Conservation (phyloP, 345 rosid species). For the Orychophragmus violaceus region DNA sequence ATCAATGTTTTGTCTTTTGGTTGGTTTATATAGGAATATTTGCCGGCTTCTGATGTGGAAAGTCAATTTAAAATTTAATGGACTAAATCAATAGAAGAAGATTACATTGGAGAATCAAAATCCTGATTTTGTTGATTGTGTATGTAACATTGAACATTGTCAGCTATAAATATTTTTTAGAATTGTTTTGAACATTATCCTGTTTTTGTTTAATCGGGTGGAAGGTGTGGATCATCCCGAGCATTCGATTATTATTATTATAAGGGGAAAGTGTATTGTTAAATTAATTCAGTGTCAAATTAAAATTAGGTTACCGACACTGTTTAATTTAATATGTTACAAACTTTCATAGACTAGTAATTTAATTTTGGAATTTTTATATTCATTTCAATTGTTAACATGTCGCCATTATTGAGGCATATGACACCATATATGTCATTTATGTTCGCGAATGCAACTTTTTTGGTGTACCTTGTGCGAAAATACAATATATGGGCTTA, state of each 20-base stretch:
- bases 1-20: slow-evolving; percentile 6
- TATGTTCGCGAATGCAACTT: no score
- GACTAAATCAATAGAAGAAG: background rate
- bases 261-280: background rate
- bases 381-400: background rate
- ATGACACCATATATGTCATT: no score
- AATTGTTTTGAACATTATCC: background rate
- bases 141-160: slow-evolving; percentile 9
- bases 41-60: slow-evolving; percentile 22
- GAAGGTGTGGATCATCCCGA: slow-evolving; percentile 15
- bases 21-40: slow-evolving; percentile 20
- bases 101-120: slow-evolving; percentile 8
- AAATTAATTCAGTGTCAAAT: background rate
- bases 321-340: background rate
- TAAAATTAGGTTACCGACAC: background rate
- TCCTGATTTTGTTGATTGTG: slow-evolving; percentile 8
- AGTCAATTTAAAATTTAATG: slow-evolving; percentile 14
- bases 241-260: background rate
- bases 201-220: background rate
- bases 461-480: no score
- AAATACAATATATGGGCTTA: no score
- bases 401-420: no score
- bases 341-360: background rate
- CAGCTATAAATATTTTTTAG: background rate
- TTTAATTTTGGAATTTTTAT: background rate